A percentile compares a stretch with the other conserved stretches of the same genome.
Evolutionary conservation across 305 asterid species (phyloP).

Genomic region (Solanum chacoense): DNA sequence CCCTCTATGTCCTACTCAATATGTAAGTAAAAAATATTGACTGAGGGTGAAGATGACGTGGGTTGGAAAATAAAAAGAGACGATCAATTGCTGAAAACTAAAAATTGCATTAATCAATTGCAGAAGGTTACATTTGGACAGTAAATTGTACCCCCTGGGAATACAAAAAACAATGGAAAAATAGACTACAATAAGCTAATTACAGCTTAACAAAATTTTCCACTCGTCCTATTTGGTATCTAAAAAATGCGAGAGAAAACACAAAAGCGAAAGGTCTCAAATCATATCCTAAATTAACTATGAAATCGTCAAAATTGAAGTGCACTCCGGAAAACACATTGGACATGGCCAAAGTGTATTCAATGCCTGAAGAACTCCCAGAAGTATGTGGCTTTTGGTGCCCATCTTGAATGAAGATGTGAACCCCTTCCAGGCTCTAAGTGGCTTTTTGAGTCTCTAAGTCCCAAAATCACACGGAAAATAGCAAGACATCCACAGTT

Average conservation of each 20-base stretch:
- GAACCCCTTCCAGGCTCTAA: not conserved
- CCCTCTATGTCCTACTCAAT: not conserved
- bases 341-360: not conserved
- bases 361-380: not conserved
- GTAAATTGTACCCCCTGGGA: not conserved
- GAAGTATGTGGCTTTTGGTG: not conserved
- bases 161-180: not conserved
- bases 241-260: not conserved
- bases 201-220: conserved; percentile 3
- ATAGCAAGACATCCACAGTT: conserved; percentile 3
- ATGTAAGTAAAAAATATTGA: not conserved
- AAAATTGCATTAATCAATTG: not conserved
- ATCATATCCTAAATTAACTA: not conserved
- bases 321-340: not conserved
- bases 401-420: not conserved
- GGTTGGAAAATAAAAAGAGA: not conserved
- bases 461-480: conserved; percentile 1
- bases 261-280: not conserved
- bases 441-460: conserved; percentile 1
- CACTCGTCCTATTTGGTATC: not conserved
- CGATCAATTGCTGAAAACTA: not conserved
- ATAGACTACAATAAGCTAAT: not conserved
- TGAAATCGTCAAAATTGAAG: not conserved
- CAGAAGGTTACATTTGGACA: not conserved
- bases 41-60: not conserved